These are phyloP conservation scores for Piper betle DNA, from an alignment of 164 flowering plant genomes.

Conservation along the genomic window DNA sequence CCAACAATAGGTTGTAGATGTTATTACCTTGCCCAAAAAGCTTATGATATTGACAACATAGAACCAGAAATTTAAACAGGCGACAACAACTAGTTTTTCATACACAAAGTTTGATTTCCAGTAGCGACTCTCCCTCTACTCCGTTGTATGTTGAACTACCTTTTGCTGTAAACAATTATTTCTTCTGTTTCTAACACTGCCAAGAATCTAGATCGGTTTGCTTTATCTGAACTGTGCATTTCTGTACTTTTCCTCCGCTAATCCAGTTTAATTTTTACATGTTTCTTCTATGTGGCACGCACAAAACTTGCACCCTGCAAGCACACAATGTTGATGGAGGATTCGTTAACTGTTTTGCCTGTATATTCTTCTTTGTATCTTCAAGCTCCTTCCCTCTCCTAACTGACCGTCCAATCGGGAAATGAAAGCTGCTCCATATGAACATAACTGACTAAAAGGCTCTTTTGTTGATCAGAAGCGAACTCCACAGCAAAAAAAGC, in stretches of 20 bases:
- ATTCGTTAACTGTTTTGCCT: constrained; percentile 12
- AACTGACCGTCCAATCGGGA: too few relatives aligned
- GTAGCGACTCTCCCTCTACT: neutral
- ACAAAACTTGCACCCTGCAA: constrained; percentile 10
- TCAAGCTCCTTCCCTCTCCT: neutral
- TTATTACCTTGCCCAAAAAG: neutral
- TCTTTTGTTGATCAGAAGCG: neutral
- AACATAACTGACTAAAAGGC: neutral
- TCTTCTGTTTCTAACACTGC: constrained; percentile 11
- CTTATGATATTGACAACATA: neutral
- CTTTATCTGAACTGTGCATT: constrained; percentile 12
- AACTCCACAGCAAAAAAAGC: neutral
- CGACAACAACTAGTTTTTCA: neutral
- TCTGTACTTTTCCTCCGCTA: constrained; percentile 14
- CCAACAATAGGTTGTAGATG: neutral
- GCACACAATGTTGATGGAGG: constrained; percentile 1
- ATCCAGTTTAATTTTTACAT: constrained; percentile 13
- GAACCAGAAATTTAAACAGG: neutral
- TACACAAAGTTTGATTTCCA: neutral
- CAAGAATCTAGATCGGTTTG: constrained; percentile 18
- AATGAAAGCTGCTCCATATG: constrained; percentile 3
- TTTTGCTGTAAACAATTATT: constrained; percentile 7
- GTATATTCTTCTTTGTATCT: neutral
- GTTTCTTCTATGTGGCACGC: constrained; percentile 7
- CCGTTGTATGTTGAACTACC: neutral